These are phyloP conservation scores for Solanum hybrid DNA, from an alignment of 305 asterid species.

Conservation along the genomic window DNA sequence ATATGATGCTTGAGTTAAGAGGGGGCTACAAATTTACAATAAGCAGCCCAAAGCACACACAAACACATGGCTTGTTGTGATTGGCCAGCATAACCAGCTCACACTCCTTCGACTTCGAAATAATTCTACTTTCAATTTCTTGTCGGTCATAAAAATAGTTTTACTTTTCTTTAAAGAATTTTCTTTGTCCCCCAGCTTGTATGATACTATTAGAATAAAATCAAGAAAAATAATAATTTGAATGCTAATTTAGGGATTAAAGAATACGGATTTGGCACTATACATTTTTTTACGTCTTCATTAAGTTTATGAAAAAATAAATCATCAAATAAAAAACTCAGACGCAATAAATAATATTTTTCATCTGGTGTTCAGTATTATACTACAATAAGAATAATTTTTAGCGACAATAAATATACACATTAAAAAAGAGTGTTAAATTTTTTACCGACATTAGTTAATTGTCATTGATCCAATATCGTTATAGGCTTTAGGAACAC, in stretches of 20 bases:
- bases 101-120: not conserved
- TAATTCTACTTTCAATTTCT: not conserved
- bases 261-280: not conserved
- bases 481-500: not conserved
- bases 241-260: not conserved
- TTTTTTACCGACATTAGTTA: too few relatives aligned
- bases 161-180: not conserved
- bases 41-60: not conserved
- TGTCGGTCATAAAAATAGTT: not conserved
- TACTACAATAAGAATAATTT: too few relatives aligned
- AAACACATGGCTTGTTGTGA: not conserved
- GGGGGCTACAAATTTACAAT: not conserved
- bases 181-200: not conserved
- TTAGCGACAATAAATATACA: not conserved
- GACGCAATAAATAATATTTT: not conserved
- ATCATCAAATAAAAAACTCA: not conserved
- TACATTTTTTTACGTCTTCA: not conserved
- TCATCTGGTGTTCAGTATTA: too few relatives aligned
- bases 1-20: not conserved
- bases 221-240: not conserved
- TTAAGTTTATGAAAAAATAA: not conserved
- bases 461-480: too few relatives aligned
- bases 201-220: not conserved
- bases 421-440: not conserved
- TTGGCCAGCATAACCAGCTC: not conserved